These are phyloP conservation scores for Phaeodactylum tricornutum DNA, from an alignment of 108 stramenopile species.

Conservation along the genomic window DNA sequence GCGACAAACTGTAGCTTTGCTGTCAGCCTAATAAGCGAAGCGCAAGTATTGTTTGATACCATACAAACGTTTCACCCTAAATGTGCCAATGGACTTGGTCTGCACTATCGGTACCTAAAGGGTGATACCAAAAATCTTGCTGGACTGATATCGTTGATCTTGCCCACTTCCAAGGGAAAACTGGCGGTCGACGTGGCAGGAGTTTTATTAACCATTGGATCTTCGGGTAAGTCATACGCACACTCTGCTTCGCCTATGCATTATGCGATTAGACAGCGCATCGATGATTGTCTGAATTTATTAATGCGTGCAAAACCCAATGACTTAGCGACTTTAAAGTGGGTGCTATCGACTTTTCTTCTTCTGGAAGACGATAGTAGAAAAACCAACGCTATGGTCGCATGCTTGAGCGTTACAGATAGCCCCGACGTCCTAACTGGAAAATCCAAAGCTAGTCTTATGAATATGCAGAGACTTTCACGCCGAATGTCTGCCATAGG, in stretches of 20 bases:
- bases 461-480: conserved; percentile 1
- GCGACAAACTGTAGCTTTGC: neutral
- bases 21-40: conserved; percentile 12
- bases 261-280: conserved; percentile 13
- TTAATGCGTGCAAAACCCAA: conserved; percentile 1
- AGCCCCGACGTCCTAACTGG: neutral
- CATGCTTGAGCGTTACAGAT: neutral
- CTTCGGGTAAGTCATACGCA: conserved; percentile 19
- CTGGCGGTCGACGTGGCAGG: conserved; percentile 10
- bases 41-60: conserved; percentile 7
- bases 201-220: conserved; percentile 21
- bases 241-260: conserved; percentile 16
- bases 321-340: conserved; percentile 9
- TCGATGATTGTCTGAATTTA: conserved; percentile 28
- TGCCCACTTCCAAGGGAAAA: neutral
- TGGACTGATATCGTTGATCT: neutral
- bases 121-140: conserved; percentile 12
- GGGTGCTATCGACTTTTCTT: conserved; percentile 22
- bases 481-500: conserved; percentile 4
- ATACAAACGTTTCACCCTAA: conserved; percentile 27
- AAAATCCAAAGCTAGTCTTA: neutral
- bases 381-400: conserved; percentile 20
- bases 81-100: conserved; percentile 22
- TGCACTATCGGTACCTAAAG: conserved; percentile 24
- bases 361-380: conserved; percentile 32